A percentile compares a stretch with the other conserved stretches of the same genome.
phyloP scores from a whole-genome alignment of 2,329 filamentous ascomycete genomes.

The Pseudonectria buxi region DNA sequence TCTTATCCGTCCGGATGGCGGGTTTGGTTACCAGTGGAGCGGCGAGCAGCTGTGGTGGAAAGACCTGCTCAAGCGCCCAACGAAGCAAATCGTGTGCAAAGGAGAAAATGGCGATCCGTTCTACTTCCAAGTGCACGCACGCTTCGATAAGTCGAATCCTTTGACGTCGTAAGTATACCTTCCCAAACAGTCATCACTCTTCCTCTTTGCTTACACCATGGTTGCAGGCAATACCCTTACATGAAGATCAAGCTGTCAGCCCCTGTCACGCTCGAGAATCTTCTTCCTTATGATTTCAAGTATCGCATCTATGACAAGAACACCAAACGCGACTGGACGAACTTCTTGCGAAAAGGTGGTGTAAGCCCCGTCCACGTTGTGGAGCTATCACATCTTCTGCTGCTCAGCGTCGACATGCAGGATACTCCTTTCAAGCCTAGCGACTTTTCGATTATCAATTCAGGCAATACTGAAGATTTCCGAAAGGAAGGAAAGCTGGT shows the following conservation, averaged over 20 bases:
- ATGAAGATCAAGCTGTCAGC: constrained; percentile 91
- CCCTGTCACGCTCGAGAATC: constrained; percentile 87
- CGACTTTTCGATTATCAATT: constrained; percentile 96
- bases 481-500: constrained; percentile 70
- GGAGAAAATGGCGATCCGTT: constrained; percentile 85
- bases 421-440: constrained; percentile 91
- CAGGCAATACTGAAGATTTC: constrained; percentile 81
- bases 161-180: constrained; percentile 55
- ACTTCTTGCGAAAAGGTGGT: constrained; percentile 92
- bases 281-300: constrained; percentile 97
- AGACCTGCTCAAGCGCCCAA: constrained; percentile 78
- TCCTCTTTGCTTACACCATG: constrained; percentile 7
- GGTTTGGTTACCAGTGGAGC: constrained; percentile 95
- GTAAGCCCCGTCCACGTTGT: constrained; percentile 97
- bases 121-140: constrained; percentile 92
- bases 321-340: constrained; percentile 97
- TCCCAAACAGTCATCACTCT: too few species aligned
- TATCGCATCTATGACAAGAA: constrained; percentile 99
- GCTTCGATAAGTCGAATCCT: constrained; percentile 77
- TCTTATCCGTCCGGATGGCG: constrained; percentile 84
- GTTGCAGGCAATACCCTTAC: constrained; percentile 72
- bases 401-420: constrained; percentile 94
- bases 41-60: constrained; percentile 87
- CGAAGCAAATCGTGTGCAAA: constrained; percentile 79
- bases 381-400: constrained; percentile 84